Evolutionary conservation across 768 basidiomycete genomes (phyloP).

Genomic region (Pulveroboletus sp.): DNA sequence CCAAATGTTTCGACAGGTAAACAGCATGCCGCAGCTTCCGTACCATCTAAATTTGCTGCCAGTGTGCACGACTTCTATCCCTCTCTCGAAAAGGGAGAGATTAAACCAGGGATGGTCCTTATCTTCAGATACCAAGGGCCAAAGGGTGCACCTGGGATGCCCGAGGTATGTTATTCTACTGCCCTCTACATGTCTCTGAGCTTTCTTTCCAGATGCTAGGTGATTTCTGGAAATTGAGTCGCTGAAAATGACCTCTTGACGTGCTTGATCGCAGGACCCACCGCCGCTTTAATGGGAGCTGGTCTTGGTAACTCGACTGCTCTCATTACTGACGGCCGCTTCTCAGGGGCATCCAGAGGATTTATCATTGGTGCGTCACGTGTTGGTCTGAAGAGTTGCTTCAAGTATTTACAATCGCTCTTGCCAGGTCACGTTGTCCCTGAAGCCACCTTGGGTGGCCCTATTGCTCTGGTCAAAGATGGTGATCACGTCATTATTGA

Average conservation of each 20-base stretch:
- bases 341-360: constrained; percentile 77
- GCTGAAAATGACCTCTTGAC: constrained; percentile 1
- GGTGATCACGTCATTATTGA: constrained; percentile 81
- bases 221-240: constrained; percentile 12
- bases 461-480: constrained; percentile 83
- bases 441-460: constrained; percentile 76
- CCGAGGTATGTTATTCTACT: constrained; percentile 48
- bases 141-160: constrained; percentile 91
- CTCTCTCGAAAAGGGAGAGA: constrained; percentile 69
- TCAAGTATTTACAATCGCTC: constrained; percentile 37
- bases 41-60: constrained; percentile 5
- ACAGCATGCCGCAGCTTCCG: not conserved
- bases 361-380: constrained; percentile 51
- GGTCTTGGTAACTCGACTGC: constrained; percentile 77
- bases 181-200: constrained; percentile 1
- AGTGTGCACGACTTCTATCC: constrained; percentile 72
- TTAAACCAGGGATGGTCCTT: constrained; percentile 71
- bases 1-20: constrained; percentile 76
- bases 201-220: constrained; percentile 42
- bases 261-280: constrained; percentile 50
- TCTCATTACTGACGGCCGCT: constrained; percentile 86
- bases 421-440: constrained; percentile 55
- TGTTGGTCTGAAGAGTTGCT: constrained; percentile 5
- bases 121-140: constrained; percentile 90
- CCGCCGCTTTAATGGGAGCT: constrained; percentile 81